These are phyloP conservation scores for Phoenix dactylifera DNA, from an alignment of 176 grass and related monocot genomes.

Conservation along the genomic window DNA sequence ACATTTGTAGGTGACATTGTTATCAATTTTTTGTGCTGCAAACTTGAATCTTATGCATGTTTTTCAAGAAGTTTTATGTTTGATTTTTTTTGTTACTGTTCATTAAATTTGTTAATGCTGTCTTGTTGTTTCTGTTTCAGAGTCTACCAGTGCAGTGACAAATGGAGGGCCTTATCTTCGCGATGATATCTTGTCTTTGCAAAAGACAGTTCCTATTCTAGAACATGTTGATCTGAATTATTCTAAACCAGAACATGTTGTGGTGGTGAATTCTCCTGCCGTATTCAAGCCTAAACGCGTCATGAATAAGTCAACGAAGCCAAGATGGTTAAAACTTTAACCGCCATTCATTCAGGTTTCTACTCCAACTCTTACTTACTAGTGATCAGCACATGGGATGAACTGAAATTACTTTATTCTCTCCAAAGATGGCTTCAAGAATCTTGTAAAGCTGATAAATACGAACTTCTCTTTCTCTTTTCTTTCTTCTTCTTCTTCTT, in stretches of 20 bases:
- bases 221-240: constrained; percentile 31
- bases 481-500: too few species aligned
- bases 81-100: constrained; percentile 1
- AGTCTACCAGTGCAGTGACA: constrained; percentile 34
- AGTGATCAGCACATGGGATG: too few species aligned
- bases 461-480: too few species aligned
- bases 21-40: too few species aligned
- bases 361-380: too few species aligned
- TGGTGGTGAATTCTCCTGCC: constrained; percentile 15
- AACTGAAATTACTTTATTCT: too few species aligned
- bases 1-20: too few species aligned
- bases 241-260: constrained; percentile 32
- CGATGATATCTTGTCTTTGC: constrained; percentile 62
- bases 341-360: too few species aligned
- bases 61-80: too few species aligned
- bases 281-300: constrained; percentile 29
- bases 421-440: too few species aligned
- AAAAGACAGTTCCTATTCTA: constrained; percentile 44
- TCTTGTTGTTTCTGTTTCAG: constrained; percentile 16
- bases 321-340: constrained; percentile 82
- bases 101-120: constrained; percentile 8
- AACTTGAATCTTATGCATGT: too few species aligned
- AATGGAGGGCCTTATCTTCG: constrained; percentile 67
- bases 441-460: too few species aligned
- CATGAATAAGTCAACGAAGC: constrained; percentile 66